These are phyloP conservation scores for Acer yangbiense DNA, from an alignment of 345 rosid genomes.

Conservation along the genomic window DNA sequence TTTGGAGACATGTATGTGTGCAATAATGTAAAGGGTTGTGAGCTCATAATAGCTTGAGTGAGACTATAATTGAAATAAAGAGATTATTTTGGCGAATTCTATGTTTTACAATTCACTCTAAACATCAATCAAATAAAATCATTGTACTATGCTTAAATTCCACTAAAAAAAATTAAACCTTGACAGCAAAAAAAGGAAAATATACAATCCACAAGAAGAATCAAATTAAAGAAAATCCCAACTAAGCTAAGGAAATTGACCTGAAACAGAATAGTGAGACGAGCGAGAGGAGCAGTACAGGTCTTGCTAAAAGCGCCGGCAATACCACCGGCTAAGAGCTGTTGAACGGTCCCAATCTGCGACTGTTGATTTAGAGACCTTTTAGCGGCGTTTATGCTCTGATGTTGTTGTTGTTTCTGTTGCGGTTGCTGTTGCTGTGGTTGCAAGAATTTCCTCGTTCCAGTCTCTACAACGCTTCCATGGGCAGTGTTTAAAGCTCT, in stretches of 20 bases:
- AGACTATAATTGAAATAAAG: background rate
- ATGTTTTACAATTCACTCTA: too few species aligned
- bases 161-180: background rate
- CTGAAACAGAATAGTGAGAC: slow-evolving; percentile 96
- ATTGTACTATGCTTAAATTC: background rate
- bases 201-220: background rate
- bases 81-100: too few species aligned
- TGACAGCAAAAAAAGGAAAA: background rate
- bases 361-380: slow-evolving; percentile 39
- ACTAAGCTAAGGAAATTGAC: slow-evolving; percentile 29
- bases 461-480: slow-evolving; percentile 55
- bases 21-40: background rate
- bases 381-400: slow-evolving; percentile 17
- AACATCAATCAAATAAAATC: background rate
- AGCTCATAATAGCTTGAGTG: too few species aligned
- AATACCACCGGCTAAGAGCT: slow-evolving; percentile 85
- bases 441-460: slow-evolving; percentile 57
- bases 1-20: background rate
- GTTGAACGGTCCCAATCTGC: slow-evolving; percentile 50
- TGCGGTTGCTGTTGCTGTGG: slow-evolving; percentile 43
- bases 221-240: background rate
- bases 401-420: slow-evolving; percentile 6
- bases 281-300: slow-evolving; percentile 96
- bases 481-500: slow-evolving; percentile 63
- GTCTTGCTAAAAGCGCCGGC: slow-evolving; percentile 98